A percentile compares a stretch with the other conserved stretches of the same genome.
phyloP scores from a whole-genome alignment of 225 moss, liverwort and hornwort species.

The Thuidium tamariscinum region DNA sequence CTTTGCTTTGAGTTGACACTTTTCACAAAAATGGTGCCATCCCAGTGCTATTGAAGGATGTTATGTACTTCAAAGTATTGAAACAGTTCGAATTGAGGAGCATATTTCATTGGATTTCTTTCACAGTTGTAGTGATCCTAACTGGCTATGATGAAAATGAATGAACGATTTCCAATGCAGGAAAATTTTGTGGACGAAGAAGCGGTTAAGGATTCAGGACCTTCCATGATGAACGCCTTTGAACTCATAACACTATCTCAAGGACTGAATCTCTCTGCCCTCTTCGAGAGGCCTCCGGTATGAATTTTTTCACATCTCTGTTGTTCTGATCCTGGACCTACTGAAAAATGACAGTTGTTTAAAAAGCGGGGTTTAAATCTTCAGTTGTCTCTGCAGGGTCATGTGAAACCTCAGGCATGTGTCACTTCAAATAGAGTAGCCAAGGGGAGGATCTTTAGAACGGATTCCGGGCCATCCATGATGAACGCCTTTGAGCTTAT shows the following conservation, averaged over 20 bases:
- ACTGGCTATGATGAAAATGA: background rate
- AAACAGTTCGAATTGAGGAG: background rate
- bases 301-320: background rate
- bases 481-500: constrained; percentile 14
- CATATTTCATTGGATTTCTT: background rate
- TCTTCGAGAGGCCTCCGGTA: constrained; percentile 76
- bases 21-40: background rate
- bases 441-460: background rate
- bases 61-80: background rate
- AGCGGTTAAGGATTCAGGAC: constrained; percentile 18
- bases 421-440: background rate
- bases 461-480: background rate
- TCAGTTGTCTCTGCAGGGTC: background rate
- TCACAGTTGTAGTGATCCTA: background rate
- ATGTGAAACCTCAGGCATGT: background rate
- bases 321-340: background rate
- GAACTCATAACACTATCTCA: constrained; percentile 81
- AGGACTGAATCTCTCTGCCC: constrained; percentile 73
- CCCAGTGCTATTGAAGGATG: background rate
- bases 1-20: background rate
- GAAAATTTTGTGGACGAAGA: constrained; percentile 10
- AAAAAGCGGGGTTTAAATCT: background rate
- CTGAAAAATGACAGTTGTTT: background rate
- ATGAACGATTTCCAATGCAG: background rate
- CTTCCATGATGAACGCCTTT: constrained; percentile 87